Conservation (phyloP, 2,329 filamentous ascomycete genomes). For the Ophiostoma sp. region DNA sequence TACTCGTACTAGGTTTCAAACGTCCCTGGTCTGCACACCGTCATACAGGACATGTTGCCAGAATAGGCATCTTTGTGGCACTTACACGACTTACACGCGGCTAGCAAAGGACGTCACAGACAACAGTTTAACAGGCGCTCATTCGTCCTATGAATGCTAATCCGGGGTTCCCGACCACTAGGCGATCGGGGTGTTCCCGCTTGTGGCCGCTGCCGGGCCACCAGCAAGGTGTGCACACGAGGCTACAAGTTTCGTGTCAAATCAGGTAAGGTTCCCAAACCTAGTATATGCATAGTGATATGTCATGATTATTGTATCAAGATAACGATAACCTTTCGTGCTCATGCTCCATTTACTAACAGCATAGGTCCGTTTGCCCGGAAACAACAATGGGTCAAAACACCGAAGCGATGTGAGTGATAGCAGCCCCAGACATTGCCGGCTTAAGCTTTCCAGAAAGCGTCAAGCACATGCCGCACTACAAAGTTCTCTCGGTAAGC, state of each 20-base stretch:
- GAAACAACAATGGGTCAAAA: slow-evolving; percentile 34
- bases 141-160: background rate
- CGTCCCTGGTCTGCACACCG: background rate
- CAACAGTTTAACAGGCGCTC: too few relatives aligned
- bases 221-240: slow-evolving; percentile 30
- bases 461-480: background rate
- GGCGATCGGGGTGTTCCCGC: slow-evolving; percentile 37
- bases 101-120: background rate
- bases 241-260: slow-evolving; percentile 35
- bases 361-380: slow-evolving; percentile 30
- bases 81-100: slow-evolving; percentile 6
- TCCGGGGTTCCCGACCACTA: slow-evolving; percentile 23
- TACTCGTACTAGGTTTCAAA: background rate
- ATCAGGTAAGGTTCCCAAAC: slow-evolving; percentile 23
- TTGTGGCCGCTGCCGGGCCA: slow-evolving; percentile 33
- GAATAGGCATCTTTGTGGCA: background rate
- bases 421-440: background rate
- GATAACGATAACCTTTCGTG: too few relatives aligned
- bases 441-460: too few relatives aligned
- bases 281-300: too few relatives aligned
- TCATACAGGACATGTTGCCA: background rate
- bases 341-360: background rate
- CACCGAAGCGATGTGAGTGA: slow-evolving; percentile 29
- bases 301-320: too few relatives aligned
- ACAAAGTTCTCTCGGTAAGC: background rate